Evolutionary conservation across 1,139 yeast species (phyloP), one percentile per base, ranked within the genome.

Genomic region (Yamadazyma atmosphaerica): DNA sequence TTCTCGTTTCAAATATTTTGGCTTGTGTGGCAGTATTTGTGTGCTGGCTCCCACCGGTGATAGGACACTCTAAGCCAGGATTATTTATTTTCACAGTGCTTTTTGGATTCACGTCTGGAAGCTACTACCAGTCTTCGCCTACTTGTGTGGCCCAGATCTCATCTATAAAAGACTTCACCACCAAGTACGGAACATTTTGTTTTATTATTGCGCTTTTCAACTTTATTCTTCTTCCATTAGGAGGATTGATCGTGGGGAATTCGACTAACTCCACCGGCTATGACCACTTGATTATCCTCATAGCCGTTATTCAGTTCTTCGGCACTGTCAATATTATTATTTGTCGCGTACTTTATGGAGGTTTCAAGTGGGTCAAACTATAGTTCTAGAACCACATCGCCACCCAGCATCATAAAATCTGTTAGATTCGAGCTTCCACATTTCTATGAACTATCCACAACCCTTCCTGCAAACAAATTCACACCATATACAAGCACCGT

Each of bases 41-140:
- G 4, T 44, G 61, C 13, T 63, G 67, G 65, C 41, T 60, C 8
- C 58, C 59, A 14, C 50, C 53, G 10, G 55, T 58, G 1, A 55
- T 60, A 36, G 67, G 66, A 1, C 60, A 54, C 35, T 45, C 51
- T 11, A 41, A 48, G 14, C 48, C 43, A 1, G 63, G 61, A 10
- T 68, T 63, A 10, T 61, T 44, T 40, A 51, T 52, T 8, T 63
- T 60, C 49, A 48, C 65, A 1, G 61, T 51, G 0, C 26, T 55
- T 19, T 62, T 57, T 38, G 69, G 68, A 2, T 60, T 56, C 36
- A 51, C 60, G 2, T 58, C 64, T 28, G 70, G 69, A 4, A 42
- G 44, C 21, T 43, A 43, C 24, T 43, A 18, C 55, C 68, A 18
- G 56, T 61, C 25, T 47, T 62, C 60, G 8, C 70, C 71, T 3